Conservation (phyloP, 352 stramenopile species). For the Phytophthora cryptogea region DNA sequence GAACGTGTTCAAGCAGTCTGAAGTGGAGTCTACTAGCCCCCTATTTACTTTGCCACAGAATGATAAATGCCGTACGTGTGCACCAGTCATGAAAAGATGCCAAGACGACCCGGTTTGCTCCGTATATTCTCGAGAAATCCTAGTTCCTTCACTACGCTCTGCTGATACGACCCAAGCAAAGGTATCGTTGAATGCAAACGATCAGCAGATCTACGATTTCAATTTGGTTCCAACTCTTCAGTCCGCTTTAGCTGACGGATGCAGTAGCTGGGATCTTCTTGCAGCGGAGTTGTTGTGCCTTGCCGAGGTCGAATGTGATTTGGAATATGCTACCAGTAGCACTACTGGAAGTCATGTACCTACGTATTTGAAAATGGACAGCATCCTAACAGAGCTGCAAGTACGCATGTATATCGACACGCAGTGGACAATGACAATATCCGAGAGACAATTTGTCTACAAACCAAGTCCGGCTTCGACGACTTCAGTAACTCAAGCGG, state of each 20-base stretch:
- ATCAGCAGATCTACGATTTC: background rate
- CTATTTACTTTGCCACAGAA: background rate
- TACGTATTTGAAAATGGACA: background rate
- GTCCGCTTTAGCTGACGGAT: background rate
- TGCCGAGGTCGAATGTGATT: background rate
- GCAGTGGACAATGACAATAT: background rate
- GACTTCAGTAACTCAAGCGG: background rate
- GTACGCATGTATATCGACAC: background rate
- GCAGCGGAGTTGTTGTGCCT: background rate
- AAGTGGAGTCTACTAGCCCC: background rate
- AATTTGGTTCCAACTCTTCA: background rate
- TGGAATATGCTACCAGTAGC: background rate
- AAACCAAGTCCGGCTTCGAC: background rate
- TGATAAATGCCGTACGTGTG: background rate
- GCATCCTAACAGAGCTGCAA: background rate
- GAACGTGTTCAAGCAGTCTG: slow-evolving; percentile 4
- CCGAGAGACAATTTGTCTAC: background rate
- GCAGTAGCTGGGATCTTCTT: background rate
- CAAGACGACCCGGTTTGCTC: background rate
- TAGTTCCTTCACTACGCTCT: background rate
- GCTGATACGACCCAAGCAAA: background rate
- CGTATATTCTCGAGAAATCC: background rate
- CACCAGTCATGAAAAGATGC: background rate
- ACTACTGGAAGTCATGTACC: background rate
- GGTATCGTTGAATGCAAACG: background rate